phyloP scores from a whole-genome alignment of 1,284 basidiomycete genomes.

The Thelephora terrestris region DNA sequence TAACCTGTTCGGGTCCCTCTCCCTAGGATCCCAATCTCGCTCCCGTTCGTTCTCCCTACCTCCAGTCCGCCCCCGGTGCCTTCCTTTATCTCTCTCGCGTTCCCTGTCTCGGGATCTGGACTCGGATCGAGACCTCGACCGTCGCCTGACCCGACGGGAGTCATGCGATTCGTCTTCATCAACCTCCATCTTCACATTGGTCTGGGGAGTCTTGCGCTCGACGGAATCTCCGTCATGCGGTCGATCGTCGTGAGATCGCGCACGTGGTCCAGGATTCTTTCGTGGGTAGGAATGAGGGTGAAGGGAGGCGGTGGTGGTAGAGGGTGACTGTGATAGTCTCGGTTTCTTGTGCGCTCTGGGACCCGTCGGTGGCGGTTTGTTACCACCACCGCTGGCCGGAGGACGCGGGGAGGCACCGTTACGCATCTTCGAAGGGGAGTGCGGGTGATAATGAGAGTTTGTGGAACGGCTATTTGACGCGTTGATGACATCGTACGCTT shows the following conservation, averaged over 20 bases:
- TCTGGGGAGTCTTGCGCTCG: conserved; percentile 29
- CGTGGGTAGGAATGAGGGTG: conserved; percentile 17
- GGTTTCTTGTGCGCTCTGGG: conserved; percentile 71
- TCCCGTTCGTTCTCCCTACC: conserved; percentile 24
- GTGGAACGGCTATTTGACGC: conserved; percentile 28
- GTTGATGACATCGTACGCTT: conserved; percentile 53
- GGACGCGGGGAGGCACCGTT: conserved; percentile 7
- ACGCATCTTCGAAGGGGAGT: conserved; percentile 14
- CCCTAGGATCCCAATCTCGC: conserved; percentile 18
- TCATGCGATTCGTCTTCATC: conserved; percentile 34
- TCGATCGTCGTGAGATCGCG: conserved; percentile 13
- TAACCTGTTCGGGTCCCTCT: conserved; percentile 21
- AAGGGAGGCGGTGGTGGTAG: conserved; percentile 17
- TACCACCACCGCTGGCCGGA: conserved; percentile 20
- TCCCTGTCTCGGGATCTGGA: conserved; percentile 23
- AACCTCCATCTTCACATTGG: conserved; percentile 44
- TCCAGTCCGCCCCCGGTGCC: conserved; percentile 27
- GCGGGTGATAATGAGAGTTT: conserved; percentile 17
- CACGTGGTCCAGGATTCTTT: conserved; percentile 18
- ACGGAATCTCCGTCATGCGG: not conserved
- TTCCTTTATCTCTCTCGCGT: conserved; percentile 19
- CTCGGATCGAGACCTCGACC: conserved; percentile 22
- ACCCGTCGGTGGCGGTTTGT: conserved; percentile 60
- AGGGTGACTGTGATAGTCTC: conserved; percentile 47
- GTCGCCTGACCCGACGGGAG: conserved; percentile 14